Base-by-base conservation (phyloP, 2,329 filamentous ascomycete species). In the Chaetomium strumarium region DNA sequence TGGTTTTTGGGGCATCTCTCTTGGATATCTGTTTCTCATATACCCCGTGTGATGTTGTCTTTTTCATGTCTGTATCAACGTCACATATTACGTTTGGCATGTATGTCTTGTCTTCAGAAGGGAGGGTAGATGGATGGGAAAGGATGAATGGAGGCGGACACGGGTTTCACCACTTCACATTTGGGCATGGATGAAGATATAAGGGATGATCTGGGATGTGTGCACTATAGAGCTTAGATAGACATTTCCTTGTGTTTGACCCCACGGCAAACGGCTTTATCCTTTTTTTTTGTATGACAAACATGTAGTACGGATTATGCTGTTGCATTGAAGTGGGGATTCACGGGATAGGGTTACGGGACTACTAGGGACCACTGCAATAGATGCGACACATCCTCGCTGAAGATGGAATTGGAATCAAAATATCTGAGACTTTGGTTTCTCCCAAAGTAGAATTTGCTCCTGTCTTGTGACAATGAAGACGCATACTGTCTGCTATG, bases 31-130 rank as follows among this genome's bases (percentile, higher is more conserved):
- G 39, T 16, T 34, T 34, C 5, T 47, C 42, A 55, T 51, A 55
- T 55, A 55, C 52, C 52, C 52, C 52, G 43, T 48, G 46, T 34
- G 9, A 41, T 47, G 33, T 29, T n/a, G n/a, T n/a, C n/a, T n/a
- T 37, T 49, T 29, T 45, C 39, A n/a, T 39, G 42, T 30, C n/a
- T n/a, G 34, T 37, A 37, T 37, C 34, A 37, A 49, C 31, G 38
- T 51, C 31, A 54, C 30, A 41, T 49, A 33, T 53, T 50, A 14
- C 24, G 16, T 14, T 39, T 51, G 43, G 33, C 46, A 49, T 53
- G 47, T 50, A 44, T 45, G 46, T 41, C 33, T 33, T 31, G 31
- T 14, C n/a, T 44, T 24, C 12, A 5, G 6, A 10, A 20, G 34
- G 16, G 9, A 20, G 42, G 31, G 29, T 24, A 36, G 34, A 39